A percentile compares a stretch with the other conserved stretches of the same genome.
Evolutionary conservation across 192 early-diverging fungal species (phyloP).

Genomic region (Radiomyces spectabilis): DNA sequence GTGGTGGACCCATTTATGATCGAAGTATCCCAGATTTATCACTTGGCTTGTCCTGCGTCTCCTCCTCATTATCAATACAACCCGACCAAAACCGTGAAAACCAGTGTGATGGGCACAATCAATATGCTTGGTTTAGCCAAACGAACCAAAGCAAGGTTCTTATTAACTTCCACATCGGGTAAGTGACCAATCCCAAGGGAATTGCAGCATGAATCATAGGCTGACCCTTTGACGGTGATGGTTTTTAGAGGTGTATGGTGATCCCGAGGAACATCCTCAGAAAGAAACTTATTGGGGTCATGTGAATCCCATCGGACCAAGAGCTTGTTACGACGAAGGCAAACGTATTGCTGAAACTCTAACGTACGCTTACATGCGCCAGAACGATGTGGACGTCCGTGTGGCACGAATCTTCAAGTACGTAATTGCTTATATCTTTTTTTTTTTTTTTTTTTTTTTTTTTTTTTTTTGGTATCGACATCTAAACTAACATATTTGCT

Average conservation of each 20-base stretch:
- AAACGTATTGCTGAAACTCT: slow-evolving; percentile 82
- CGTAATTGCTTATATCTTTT: too few relatives aligned
- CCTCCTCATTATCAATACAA: slow-evolving; percentile 86
- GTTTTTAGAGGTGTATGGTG: slow-evolving; percentile 72
- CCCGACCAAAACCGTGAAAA: slow-evolving; percentile 82
- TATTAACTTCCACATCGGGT: slow-evolving; percentile 77
- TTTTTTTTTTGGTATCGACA: too few relatives aligned
- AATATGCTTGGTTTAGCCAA: slow-evolving; percentile 85
- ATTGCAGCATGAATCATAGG: not conserved
- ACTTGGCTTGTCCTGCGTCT: slow-evolving; percentile 82
- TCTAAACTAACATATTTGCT: not conserved
- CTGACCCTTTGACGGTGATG: not conserved
- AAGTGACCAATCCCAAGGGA: slow-evolving; percentile 2
- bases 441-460: too few relatives aligned
- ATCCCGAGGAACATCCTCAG: slow-evolving; percentile 81
- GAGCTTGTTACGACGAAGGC: slow-evolving; percentile 85
- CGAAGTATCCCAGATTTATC: slow-evolving; percentile 81
- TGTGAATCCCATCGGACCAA: slow-evolving; percentile 70
- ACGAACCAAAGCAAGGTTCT: slow-evolving; percentile 67
- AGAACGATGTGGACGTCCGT: slow-evolving; percentile 68
- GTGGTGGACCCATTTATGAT: slow-evolving; percentile 79
- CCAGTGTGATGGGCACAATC: slow-evolving; percentile 75
- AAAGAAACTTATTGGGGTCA: slow-evolving; percentile 80
- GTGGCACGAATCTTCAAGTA: slow-evolving; percentile 74
- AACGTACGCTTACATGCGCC: slow-evolving; percentile 68